Evolutionary conservation across 78 protist species (phyloP).

Genomic region (Cavenderia fasciculata): DNA sequence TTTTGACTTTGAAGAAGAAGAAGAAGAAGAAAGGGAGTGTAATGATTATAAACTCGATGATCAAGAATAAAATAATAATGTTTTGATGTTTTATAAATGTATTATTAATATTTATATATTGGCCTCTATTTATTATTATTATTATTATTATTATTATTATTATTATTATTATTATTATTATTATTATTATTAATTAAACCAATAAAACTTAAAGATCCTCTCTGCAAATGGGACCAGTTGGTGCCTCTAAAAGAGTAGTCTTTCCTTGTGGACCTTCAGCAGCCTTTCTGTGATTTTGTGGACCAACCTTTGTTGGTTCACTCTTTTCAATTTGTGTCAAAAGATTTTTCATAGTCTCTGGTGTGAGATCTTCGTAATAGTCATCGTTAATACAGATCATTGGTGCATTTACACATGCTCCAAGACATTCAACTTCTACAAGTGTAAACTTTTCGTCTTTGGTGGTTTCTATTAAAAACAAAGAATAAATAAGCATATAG

Average conservation of each 20-base stretch:
- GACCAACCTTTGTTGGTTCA: slow-evolving; percentile 68
- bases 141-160: too few relatives aligned
- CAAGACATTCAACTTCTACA: slow-evolving; percentile 98
- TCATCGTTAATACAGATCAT: slow-evolving; percentile 94
- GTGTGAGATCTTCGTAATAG: slow-evolving; percentile 81
- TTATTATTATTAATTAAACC: slow-evolving; percentile 4
- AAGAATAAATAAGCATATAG: background rate
- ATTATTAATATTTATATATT: too few relatives aligned
- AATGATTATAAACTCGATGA: too few relatives aligned
- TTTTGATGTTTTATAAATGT: too few relatives aligned
- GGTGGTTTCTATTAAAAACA: slow-evolving; percentile 74
- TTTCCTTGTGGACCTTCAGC: slow-evolving; percentile 78
- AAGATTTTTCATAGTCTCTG: slow-evolving; percentile 20
- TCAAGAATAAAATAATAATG: too few relatives aligned
- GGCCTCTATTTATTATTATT: too few relatives aligned
- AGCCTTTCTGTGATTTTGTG: slow-evolving; percentile 76
- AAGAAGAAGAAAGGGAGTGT: too few relatives aligned
- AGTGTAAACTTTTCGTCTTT: slow-evolving; percentile 90
- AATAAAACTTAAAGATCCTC: slow-evolving; percentile 75
- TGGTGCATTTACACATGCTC: slow-evolving; percentile 98
- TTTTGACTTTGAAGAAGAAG: too few relatives aligned
- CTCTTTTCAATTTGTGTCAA: slow-evolving; percentile 46
- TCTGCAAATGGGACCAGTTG: slow-evolving; percentile 65
- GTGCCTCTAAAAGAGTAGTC: slow-evolving; percentile 65
- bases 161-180: too few relatives aligned